Evolutionary conservation across 2,329 filamentous ascomycete species (phyloP).

Genomic region (Ambrosiella cleistominuta): DNA sequence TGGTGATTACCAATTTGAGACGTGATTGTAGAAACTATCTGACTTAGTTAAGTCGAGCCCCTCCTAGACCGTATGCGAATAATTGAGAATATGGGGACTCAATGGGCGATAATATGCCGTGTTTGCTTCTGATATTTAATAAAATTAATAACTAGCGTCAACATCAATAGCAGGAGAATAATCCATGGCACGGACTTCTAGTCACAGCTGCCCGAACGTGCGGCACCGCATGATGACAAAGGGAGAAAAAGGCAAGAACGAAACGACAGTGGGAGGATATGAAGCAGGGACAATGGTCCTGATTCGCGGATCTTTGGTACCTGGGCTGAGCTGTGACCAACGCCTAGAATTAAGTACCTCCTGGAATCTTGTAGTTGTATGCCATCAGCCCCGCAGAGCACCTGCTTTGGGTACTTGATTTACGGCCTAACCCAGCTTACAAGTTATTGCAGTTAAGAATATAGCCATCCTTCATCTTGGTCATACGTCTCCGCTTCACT

Average conservation of each 20-base stretch:
- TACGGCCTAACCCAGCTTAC: neutral
- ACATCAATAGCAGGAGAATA: neutral
- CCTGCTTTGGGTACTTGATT: neutral
- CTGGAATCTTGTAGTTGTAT: neutral
- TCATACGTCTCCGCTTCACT: neutral
- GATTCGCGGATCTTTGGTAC: neutral
- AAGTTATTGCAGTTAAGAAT: neutral
- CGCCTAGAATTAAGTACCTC: neutral
- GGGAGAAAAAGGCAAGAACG: constrained; percentile 1
- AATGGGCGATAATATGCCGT: no score
- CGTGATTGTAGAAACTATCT: no score
- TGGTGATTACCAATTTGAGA: no score
- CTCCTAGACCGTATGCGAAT: no score
- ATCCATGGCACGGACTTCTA: neutral
- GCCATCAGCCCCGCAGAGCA: neutral
- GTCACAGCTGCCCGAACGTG: neutral
- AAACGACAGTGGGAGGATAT: neutral
- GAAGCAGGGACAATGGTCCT: neutral
- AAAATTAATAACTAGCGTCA: no score
- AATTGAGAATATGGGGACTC: no score
- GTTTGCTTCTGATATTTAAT: no score
- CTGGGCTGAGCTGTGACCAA: neutral
- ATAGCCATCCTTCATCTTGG: neutral
- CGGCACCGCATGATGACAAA: neutral
- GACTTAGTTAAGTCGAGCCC: no score